Evolutionary conservation across 352 stramenopile genomes (phyloP).

Genomic region (Pythium vanterpoolii): DNA sequence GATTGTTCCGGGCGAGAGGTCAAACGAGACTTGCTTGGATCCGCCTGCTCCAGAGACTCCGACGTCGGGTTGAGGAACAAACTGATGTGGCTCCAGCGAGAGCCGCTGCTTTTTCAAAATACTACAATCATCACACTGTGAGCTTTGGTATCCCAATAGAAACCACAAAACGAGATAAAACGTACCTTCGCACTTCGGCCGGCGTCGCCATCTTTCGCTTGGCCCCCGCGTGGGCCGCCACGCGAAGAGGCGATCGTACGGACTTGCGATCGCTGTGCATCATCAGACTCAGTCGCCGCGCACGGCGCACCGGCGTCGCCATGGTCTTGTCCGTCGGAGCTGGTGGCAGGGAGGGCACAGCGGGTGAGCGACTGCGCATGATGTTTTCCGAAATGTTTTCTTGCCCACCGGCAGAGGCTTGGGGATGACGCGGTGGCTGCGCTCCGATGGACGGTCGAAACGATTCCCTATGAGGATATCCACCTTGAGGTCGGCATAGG

Average conservation of each 20-base stretch:
- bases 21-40: slow-evolving; percentile 70
- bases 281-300: slow-evolving; percentile 30
- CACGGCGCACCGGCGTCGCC: slow-evolving; percentile 28
- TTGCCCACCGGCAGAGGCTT: slow-evolving; percentile 34
- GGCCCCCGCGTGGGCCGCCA: neutral
- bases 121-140: slow-evolving; percentile 18
- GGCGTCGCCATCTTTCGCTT: slow-evolving; percentile 30
- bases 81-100: slow-evolving; percentile 14
- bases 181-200: slow-evolving; percentile 46
- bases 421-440: neutral
- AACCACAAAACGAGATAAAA: neutral
- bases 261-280: slow-evolving; percentile 17
- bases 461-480: slow-evolving; percentile 6
- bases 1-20: slow-evolving; percentile 21
- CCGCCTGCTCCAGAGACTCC: slow-evolving; percentile 4
- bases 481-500: neutral
- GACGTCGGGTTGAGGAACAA: neutral
- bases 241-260: slow-evolving; percentile 7
- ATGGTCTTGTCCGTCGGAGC: slow-evolving; percentile 24
- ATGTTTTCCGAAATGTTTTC: slow-evolving; percentile 83
- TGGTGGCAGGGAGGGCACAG: slow-evolving; percentile 24
- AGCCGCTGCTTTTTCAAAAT: slow-evolving; percentile 70
- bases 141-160: neutral
- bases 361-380: slow-evolving; percentile 37
- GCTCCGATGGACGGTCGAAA: slow-evolving; percentile 9